Evolutionary conservation across 192 early-diverging fungal genomes (phyloP), one percentile per base, ranked within the genome.

Genomic region (Chytriomyces sp.): DNA sequence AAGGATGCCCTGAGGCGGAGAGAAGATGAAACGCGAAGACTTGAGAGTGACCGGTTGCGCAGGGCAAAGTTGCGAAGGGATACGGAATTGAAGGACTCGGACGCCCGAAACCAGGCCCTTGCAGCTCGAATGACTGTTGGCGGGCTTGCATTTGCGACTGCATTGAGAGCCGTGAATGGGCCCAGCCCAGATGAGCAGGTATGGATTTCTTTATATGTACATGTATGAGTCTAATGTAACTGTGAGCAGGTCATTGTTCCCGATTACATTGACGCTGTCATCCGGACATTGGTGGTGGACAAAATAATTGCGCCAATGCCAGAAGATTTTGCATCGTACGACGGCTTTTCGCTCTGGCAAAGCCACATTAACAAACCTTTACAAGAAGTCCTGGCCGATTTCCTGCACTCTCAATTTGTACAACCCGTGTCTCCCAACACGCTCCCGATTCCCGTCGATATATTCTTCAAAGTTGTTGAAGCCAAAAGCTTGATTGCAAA

Each of bases 1-100:
- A 82, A 79, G 50, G 80, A 82, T 49, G 84, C 83, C 68, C 74
- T 7, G 86, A 86, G 69, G 79, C 83, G 7, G 61, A 75, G 5
- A 80, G 83, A 13, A 89, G 87, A 71, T 87, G 90, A 46, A 87
- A 88, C 53, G 88, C 88, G 57, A 82, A 86, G 76, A 64, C 79
- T 50, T 3, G 69, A 71, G 6, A 45, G 10, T 45, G 69, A 71
- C 8, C 57, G 57, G 69, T 5, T 48, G n/a, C 46, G 69, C 13
- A 47, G 69, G 57, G 79, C 79, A 61, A 43, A 67, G 68, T 24
- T 48, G 28, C 57, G 76, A 18, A 67, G 80, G 16, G 72, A 82
- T 47, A 26, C 23, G 1, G 67, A 69, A 43, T 20, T 53, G 45
- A 16, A 8, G 44, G 63, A 71, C 23, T 57, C 49, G 2, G 69